Percentiles rank a stretch among this genome's conserved stretches.
Evolutionary conservation across 2,329 filamentous ascomycete genomes (phyloP).

Genomic region (Cytospora paraplurivora): DNA sequence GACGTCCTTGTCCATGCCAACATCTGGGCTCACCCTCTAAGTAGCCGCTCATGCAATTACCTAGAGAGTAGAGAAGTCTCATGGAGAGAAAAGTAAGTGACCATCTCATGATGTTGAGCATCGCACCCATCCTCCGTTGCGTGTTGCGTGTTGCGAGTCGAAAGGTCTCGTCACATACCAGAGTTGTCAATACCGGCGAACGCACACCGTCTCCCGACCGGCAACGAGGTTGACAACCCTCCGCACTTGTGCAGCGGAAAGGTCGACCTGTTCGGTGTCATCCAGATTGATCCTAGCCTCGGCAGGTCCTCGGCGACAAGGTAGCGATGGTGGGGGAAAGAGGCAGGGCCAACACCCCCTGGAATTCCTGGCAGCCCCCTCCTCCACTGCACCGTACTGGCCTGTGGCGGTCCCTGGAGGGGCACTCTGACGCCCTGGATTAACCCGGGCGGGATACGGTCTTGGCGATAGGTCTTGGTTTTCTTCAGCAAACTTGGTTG

Average conservation of each 20-base stretch:
- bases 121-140: background rate
- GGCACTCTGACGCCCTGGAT: background rate
- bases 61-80: background rate
- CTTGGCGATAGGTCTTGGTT: constrained; percentile 22
- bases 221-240: constrained; percentile 22
- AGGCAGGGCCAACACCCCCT: background rate
- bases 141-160: constrained; percentile 1
- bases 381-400: background rate
- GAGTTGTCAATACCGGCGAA: constrained; percentile 18
- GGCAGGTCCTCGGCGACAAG: constrained; percentile 26
- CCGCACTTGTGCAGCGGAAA: constrained; percentile 5
- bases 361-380: background rate
- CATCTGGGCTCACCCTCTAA: background rate
- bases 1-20: background rate
- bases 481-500: background rate
- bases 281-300: constrained; percentile 19
- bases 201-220: background rate
- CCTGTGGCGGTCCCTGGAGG: background rate
- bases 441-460: background rate
- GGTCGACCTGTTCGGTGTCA: constrained; percentile 8
- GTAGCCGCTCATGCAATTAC: background rate
- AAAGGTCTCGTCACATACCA: background rate
- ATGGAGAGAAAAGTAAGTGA: background rate
- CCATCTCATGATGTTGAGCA: background rate
- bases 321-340: constrained; percentile 19